Conservation (phyloP, 2,329 filamentous ascomycete genomes). For the Emmonsia crescens region DNA sequence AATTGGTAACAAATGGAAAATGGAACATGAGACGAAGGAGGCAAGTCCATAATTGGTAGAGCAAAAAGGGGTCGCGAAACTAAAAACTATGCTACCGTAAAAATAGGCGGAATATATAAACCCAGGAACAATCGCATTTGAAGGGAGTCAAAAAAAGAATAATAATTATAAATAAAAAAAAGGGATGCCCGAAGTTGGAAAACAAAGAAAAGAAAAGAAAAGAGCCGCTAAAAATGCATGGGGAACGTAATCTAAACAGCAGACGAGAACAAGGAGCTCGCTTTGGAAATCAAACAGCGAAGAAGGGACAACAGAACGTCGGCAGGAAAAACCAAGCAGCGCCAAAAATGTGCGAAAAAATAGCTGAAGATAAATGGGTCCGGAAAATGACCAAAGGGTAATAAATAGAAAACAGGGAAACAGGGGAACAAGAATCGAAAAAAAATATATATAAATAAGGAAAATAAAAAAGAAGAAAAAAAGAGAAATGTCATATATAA, state of each 20-base stretch:
- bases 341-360: not conserved
- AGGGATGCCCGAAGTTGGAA: not conserved
- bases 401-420: not conserved
- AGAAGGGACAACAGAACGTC: not conserved
- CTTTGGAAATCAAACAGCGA: not conserved
- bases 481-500: not conserved
- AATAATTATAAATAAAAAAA: not conserved
- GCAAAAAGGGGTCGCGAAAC: not conserved
- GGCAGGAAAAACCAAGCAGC: not conserved
- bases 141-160: constrained; percentile 8
- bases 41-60: constrained; percentile 8
- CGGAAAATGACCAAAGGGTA: not conserved
- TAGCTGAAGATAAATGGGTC: not conserved
- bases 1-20: no score
- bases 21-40: constrained; percentile 10
- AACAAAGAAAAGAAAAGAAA: constrained; percentile 6
- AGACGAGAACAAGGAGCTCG: not conserved
- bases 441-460: constrained; percentile 7
- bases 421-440: not conserved
- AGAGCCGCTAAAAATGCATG: constrained; percentile 5
- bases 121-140: constrained; percentile 6
- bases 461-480: constrained; percentile 5
- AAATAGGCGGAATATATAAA: constrained; percentile 8
- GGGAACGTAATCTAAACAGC: not conserved
- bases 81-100: not conserved